Percentiles rank a stretch among this genome's conserved stretches.
Conservation (phyloP, 139 green algal species). For the Protoeuglena noctilucae region DNA sequence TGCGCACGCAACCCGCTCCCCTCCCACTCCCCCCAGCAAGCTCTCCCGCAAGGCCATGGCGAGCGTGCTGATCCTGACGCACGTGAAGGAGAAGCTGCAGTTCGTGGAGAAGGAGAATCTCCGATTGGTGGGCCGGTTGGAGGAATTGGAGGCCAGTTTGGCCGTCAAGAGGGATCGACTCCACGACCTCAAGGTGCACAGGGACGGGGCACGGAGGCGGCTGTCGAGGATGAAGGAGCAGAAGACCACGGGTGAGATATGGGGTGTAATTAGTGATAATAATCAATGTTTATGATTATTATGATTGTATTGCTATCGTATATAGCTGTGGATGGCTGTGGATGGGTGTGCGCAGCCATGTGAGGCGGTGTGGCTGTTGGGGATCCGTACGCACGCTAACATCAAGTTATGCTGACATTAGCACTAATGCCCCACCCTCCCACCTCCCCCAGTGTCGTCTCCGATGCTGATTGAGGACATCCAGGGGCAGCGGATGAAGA, state of each 20-base stretch:
- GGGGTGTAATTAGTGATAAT: too few species aligned
- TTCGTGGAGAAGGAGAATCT: conserved; percentile 42
- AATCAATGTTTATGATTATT: too few species aligned
- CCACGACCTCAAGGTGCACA: neutral
- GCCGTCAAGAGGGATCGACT: neutral
- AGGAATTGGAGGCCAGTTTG: neutral
- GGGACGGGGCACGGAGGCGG: neutral
- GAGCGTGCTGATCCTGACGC: conserved; percentile 34
- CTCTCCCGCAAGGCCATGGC: neutral
- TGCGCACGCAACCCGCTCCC: too few species aligned
- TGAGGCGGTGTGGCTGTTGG: too few species aligned
- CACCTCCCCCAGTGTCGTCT: too few species aligned
- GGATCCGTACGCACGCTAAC: too few species aligned
- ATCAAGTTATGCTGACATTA: too few species aligned
- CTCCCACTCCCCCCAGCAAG: too few species aligned
- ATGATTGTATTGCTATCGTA: too few species aligned
- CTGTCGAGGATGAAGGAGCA: neutral
- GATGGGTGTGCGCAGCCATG: too few species aligned
- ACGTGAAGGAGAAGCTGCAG: conserved; percentile 72
- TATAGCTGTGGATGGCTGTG: too few species aligned
- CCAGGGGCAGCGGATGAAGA: neutral
- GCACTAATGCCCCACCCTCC: too few species aligned
- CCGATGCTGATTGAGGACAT: neutral
- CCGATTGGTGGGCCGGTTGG: neutral
- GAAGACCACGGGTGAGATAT: neutral